Percentiles rank a stretch among this genome's conserved stretches.
phyloP scores from a whole-genome alignment of 75 land plant genomes.

The Sequoia sempervirens region DNA sequence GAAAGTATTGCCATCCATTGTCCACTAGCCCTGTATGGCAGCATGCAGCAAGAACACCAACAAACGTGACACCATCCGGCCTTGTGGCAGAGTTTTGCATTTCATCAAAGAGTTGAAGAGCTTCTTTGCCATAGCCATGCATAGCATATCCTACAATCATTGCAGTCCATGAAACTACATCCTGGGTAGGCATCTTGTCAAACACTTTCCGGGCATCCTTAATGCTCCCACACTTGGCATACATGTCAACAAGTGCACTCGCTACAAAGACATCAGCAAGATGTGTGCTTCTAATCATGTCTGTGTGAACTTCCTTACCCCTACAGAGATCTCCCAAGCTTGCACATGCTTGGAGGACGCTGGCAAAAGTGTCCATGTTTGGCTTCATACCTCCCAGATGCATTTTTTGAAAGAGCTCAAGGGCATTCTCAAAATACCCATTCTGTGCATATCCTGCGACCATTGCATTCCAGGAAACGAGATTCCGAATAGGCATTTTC shows the following conservation, averaged over 20 bases:
- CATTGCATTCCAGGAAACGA: slow-evolving; percentile 17
- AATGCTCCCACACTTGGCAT: slow-evolving; percentile 12
- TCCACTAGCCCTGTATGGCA: background rate
- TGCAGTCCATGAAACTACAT: slow-evolving; percentile 14
- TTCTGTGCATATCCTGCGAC: slow-evolving; percentile 11
- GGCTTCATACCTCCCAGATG: slow-evolving; percentile 3
- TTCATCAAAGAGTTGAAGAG: slow-evolving; percentile 7
- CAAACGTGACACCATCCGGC: slow-evolving; percentile 15
- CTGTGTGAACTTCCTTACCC: slow-evolving; percentile 1
- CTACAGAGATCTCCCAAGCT: background rate
- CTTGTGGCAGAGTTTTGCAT: slow-evolving; percentile 6
- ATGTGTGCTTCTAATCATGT: background rate
- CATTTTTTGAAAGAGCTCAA: slow-evolving; percentile 12
- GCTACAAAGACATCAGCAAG: slow-evolving; percentile 8
- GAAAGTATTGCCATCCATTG: slow-evolving; percentile 2
- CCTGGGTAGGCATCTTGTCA: slow-evolving; percentile 8
- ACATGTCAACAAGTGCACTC: slow-evolving; percentile 20
- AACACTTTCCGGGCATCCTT: slow-evolving; percentile 5
- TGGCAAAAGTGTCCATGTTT: slow-evolving; percentile 1
- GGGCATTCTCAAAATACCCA: slow-evolving; percentile 7
- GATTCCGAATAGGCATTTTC: background rate
- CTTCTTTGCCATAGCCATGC: slow-evolving; percentile 6
- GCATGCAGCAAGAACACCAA: slow-evolving; percentile 12
- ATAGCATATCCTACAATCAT: slow-evolving; percentile 10
- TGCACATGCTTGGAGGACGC: slow-evolving; percentile 1